Evolutionary conservation across 1,139 yeast species (phyloP), one percentile per base, ranked within the genome.

Genomic region (Debaryomycetaceae sp.): DNA sequence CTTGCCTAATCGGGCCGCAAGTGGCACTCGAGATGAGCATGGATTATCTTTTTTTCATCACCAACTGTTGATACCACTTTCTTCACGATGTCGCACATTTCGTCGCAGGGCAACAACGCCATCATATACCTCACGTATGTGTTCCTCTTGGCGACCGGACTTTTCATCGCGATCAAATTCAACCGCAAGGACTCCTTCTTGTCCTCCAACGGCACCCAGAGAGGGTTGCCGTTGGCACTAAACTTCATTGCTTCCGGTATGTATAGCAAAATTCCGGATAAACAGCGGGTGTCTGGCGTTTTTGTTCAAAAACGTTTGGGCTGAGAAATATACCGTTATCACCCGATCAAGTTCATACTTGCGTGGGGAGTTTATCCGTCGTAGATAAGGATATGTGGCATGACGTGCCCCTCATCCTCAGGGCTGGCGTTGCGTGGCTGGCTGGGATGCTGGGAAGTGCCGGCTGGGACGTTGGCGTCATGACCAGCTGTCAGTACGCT

Each of bases 301-400:
- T 51, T 53, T 38, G 11, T 16, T 27, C 29, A 24, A 12, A 30
- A 43, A 42, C 44, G 39, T 38, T 29, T 36, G 31, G 60, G 81
- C 85, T 80, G 86, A 79, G 86, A 78, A 58, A 9, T 41, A 74
- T 50, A 78, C 88, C 86, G 86, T 73, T 61, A 48, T 65, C 65
- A 83, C 91, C 82, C 91, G 91, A 83, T 65, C 89, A 83, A 80
- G 86, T 59, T 80, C 71, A 69, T 67, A 60, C 91, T 82, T 82
- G 91, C 89, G 89, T 78, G 91, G 81, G 91, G 80, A 81, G 64
- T 58, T 50, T 45, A n/a, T n/a, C n/a, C n/a, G n/a, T n/a, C n/a
- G n/a, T n/a, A n/a, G n/a, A n/a, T n/a, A n/a, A n/a, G n/a, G n/a
- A n/a, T n/a, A n/a, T n/a, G n/a, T n/a, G n/a, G n/a, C n/a, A n/a